These are phyloP conservation scores for Acaromyces ingoldii DNA, from an alignment of 1,284 basidiomycete species.

Conservation along the genomic window DNA sequence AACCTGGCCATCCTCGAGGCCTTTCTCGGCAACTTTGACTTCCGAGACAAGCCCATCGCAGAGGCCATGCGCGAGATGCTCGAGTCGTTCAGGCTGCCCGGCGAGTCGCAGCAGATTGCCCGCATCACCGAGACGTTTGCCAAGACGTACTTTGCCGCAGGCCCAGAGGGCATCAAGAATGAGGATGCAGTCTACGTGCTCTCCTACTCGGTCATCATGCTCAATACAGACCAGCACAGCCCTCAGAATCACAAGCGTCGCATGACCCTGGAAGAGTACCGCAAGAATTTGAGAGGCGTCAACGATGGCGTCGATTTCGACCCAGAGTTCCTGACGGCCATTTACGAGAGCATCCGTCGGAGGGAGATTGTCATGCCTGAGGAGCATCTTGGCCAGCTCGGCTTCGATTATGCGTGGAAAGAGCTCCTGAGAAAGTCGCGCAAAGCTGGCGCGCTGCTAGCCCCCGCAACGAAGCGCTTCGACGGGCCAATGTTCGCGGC, in stretches of 20 bases:
- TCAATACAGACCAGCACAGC: conserved; percentile 96
- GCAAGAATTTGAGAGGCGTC: conserved; percentile 83
- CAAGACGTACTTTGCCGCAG: conserved; percentile 76
- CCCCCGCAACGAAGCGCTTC: conserved; percentile 72
- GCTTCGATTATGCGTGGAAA: conserved; percentile 99
- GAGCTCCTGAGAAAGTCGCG: conserved; percentile 78
- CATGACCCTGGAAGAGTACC: conserved; percentile 94
- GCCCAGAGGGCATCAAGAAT: conserved; percentile 82
- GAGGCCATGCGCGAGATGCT: conserved; percentile 92
- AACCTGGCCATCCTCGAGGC: conserved; percentile 78
- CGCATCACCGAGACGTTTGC: conserved; percentile 95
- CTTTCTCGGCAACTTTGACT: conserved; percentile 86
- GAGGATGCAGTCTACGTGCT: conserved; percentile 93
- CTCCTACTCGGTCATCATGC: conserved; percentile 93
- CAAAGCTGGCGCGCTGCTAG: conserved; percentile 72
- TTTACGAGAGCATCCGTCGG: conserved; percentile 91
- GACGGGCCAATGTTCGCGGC: conserved; percentile 88
- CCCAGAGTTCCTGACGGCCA: conserved; percentile 73
- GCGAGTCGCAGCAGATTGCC: conserved; percentile 88
- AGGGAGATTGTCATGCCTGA: conserved; percentile 96
- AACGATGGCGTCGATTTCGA: conserved; percentile 83
- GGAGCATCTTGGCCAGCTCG: conserved; percentile 91
- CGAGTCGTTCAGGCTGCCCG: conserved; percentile 89
- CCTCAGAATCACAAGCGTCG: conserved; percentile 98
- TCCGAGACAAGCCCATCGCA: conserved; percentile 81